phyloP scores from a whole-genome alignment of 2,329 filamentous ascomycete species.

The Pseudogymnoascus sp. region DNA sequence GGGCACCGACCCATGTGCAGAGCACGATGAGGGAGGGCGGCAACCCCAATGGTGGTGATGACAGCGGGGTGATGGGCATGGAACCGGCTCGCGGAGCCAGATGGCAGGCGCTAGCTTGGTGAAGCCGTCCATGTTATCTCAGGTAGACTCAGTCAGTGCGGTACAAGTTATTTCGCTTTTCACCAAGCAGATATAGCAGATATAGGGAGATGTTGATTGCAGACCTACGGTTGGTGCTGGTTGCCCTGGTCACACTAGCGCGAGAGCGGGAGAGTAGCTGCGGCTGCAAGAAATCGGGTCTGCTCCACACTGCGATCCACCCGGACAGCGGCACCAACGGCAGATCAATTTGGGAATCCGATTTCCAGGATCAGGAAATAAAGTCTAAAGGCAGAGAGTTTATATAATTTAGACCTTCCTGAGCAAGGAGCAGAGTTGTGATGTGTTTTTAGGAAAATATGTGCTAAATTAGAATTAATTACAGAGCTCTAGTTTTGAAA shows the following conservation, averaged over 20 bases:
- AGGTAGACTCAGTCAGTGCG: not conserved
- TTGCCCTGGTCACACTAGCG: too few species aligned
- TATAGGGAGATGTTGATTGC: not conserved
- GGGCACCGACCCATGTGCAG: slow-evolving; percentile 51
- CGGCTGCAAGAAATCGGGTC: too few species aligned
- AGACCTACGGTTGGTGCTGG: too few species aligned
- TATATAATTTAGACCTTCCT: not conserved
- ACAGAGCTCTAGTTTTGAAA: not conserved
- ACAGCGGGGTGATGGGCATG: not conserved
- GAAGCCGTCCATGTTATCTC: not conserved
- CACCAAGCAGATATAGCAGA: not conserved
- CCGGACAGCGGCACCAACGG: too few species aligned
- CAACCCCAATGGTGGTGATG: not conserved
- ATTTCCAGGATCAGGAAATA: not conserved
- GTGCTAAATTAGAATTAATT: not conserved
- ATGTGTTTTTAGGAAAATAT: not conserved
- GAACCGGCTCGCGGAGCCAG: not conserved
- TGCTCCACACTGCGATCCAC: too few species aligned
- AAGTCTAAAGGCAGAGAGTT: not conserved
- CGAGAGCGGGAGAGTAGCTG: too few species aligned
- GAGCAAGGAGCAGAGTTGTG: not conserved
- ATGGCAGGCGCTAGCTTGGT: not conserved
- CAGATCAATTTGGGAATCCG: not conserved
- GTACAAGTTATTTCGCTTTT: not conserved
- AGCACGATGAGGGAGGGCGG: slow-evolving; percentile 34